phyloP scores from a whole-genome alignment of 2,329 filamentous ascomycete species.

The Fusarium nisikadoi region DNA sequence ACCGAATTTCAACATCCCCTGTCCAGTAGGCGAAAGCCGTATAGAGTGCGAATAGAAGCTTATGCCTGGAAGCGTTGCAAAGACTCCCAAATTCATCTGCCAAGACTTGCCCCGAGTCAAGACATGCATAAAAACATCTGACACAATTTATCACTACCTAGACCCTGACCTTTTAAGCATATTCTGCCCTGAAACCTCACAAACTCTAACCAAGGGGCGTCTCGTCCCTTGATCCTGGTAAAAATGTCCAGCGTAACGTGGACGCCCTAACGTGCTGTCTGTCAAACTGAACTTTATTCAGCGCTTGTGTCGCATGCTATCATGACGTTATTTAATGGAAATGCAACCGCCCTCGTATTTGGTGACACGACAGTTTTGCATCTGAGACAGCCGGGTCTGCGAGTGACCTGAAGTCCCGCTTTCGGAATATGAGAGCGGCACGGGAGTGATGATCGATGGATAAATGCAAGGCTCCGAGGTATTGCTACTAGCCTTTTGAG shows the following conservation, averaged over 20 bases:
- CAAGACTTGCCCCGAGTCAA: background rate
- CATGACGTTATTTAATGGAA: background rate
- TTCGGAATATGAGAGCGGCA: background rate
- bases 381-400: background rate
- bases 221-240: constrained; percentile 8
- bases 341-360: background rate
- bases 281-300: background rate
- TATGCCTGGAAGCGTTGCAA: background rate
- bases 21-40: background rate
- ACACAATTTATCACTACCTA: background rate
- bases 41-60: constrained; percentile 12
- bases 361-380: background rate
- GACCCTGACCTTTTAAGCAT: background rate
- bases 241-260: background rate
- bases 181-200: constrained; percentile 5
- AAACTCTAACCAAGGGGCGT: background rate
- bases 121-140: background rate
- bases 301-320: background rate
- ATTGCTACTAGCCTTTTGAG: background rate
- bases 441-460: background rate
- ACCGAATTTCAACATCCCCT: background rate
- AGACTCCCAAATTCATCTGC: background rate
- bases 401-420: background rate
- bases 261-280: background rate
- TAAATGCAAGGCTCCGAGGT: background rate